Conservation (phyloP, 257 asterid genomes). For the Ilex aquifolium region DNA sequence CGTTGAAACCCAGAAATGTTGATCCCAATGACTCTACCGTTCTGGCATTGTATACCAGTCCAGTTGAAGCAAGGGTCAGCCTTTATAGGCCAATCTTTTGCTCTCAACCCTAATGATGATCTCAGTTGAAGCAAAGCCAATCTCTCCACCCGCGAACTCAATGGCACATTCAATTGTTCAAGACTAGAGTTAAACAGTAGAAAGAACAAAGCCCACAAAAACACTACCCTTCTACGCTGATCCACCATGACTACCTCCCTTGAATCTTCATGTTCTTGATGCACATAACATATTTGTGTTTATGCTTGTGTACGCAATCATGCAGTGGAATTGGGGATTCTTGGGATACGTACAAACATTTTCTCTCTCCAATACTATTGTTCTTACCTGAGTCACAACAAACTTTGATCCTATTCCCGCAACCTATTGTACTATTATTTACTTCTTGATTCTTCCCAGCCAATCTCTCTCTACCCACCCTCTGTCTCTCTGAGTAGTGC, state of each 20-base stretch:
- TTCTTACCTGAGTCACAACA: background rate
- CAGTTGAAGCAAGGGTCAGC: background rate
- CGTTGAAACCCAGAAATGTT: background rate
- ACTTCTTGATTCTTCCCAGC: background rate
- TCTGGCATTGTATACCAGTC: background rate
- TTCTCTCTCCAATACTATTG: too few species aligned
- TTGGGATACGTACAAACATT: background rate
- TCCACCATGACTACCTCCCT: background rate
- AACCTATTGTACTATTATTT: background rate
- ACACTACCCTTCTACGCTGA: background rate
- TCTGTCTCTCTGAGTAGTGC: background rate
- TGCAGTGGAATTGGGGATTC: background rate
- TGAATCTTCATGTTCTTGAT: background rate
- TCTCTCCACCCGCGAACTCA: background rate
- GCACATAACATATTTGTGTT: background rate
- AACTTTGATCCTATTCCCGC: background rate
- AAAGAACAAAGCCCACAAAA: background rate
- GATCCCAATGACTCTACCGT: background rate
- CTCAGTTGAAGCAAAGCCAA: conserved; percentile 2
- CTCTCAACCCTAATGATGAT: background rate
- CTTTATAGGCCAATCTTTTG: background rate
- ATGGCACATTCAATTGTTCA: background rate
- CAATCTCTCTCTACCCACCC: background rate
- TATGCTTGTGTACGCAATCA: background rate
- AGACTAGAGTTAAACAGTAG: background rate